phyloP scores from a whole-genome alignment of 2,329 filamentous ascomycete genomes.

The Venturia aucupariae region DNA sequence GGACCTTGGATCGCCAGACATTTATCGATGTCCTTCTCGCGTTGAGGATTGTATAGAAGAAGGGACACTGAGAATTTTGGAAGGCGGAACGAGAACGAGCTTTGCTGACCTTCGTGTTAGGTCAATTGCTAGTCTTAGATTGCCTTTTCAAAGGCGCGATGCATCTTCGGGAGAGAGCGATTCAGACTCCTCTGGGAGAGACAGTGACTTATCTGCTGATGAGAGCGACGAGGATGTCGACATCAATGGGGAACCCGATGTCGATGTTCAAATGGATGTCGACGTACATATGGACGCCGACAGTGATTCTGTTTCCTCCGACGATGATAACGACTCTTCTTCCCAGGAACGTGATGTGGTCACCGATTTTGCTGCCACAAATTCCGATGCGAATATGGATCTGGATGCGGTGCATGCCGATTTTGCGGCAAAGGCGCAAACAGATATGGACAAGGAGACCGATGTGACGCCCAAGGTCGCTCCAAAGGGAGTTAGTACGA shows the following conservation, averaged over 20 bases:
- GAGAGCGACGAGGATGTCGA: background rate
- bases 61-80: background rate
- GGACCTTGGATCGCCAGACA: background rate
- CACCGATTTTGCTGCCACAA: too few species aligned
- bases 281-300: background rate
- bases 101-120: background rate
- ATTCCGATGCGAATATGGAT: background rate
- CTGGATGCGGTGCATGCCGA: background rate
- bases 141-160: background rate
- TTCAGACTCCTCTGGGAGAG: background rate
- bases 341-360: background rate
- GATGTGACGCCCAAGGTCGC: background rate
- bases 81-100: background rate
- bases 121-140: background rate
- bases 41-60: background rate
- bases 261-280: background rate
- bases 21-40: background rate
- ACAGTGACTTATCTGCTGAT: background rate
- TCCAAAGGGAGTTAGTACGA: background rate
- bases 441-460: background rate
- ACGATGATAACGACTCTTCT: background rate
- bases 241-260: background rate
- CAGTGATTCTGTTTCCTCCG: background rate
- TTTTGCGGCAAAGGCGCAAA: background rate
- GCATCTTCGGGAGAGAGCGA: background rate